Percentiles rank a stretch among this genome's conserved stretches.
Conservation (phyloP, 805 yeast species). For the Candida odintsovae region DNA sequence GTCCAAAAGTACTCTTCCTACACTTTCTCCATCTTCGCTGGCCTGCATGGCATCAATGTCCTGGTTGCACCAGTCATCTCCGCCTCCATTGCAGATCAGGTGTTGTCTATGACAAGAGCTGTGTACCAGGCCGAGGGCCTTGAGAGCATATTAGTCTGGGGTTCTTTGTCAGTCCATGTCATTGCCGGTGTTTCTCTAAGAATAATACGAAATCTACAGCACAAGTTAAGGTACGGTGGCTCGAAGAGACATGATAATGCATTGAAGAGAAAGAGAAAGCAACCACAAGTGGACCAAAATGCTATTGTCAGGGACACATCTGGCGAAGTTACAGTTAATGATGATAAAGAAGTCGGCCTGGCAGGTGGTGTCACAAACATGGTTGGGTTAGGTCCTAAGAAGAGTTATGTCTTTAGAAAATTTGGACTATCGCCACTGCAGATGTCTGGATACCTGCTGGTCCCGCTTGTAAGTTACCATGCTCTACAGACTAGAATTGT, state of each 20-base stretch:
- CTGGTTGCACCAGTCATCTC: constrained; percentile 48
- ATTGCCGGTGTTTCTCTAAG: constrained; percentile 46
- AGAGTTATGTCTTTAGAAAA: constrained; percentile 36
- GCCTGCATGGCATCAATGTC: constrained; percentile 52
- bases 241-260: constrained; percentile 16
- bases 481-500: constrained; percentile 38
- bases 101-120: constrained; percentile 54
- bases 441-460: constrained; percentile 52
- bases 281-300: constrained; percentile 16
- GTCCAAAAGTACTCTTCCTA: constrained; percentile 59
- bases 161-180: constrained; percentile 44
- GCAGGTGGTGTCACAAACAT: constrained; percentile 51
- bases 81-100: constrained; percentile 39
- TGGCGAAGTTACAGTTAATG: constrained; percentile 22
- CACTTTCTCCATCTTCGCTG: constrained; percentile 48
- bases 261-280: constrained; percentile 13
- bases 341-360: constrained; percentile 48
- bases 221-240: constrained; percentile 21
- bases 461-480: constrained; percentile 43
- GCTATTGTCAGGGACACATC: constrained; percentile 4
- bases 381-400: constrained; percentile 48
- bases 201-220: constrained; percentile 28
- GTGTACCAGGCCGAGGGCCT: constrained; percentile 50
- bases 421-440: constrained; percentile 52
- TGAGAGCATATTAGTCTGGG: constrained; percentile 44